phyloP scores from a whole-genome alignment of 1,284 basidiomycete species.

The Irpex sp. region DNA sequence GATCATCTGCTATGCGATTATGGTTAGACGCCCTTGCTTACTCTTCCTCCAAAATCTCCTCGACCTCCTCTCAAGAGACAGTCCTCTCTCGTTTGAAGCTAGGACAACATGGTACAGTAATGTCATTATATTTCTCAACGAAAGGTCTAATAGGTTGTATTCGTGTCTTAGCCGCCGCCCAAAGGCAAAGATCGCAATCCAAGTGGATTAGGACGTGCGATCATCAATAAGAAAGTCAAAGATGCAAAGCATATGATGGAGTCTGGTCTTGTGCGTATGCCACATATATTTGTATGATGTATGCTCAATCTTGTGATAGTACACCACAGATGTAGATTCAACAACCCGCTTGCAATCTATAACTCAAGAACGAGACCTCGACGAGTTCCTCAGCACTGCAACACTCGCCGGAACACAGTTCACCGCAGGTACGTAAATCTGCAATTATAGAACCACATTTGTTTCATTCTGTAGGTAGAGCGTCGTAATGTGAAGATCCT shows the following conservation, averaged over 20 bases:
- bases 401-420: conserved; percentile 94
- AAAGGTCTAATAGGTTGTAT: not conserved
- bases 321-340: conserved; percentile 70
- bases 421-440: conserved; percentile 73
- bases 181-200: conserved; percentile 55
- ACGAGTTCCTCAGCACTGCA: conserved; percentile 95
- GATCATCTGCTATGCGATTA: not conserved
- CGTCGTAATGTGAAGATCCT: conserved; percentile 91
- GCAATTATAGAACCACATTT: not conserved
- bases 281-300: not conserved
- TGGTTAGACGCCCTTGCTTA: conserved; percentile 1
- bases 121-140: not conserved
- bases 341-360: conserved; percentile 80
- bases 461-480: conserved; percentile 44
- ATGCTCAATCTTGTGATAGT: conserved; percentile 40
- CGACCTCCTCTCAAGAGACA: not conserved
- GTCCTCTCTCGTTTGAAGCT: not conserved
- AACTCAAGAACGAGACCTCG: conserved; percentile 94
- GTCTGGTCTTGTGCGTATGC: conserved; percentile 64
- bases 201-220: conserved; percentile 83
- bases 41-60: conserved; percentile 1
- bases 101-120: not conserved
- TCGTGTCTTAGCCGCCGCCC: conserved; percentile 30
- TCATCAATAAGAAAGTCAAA: conserved; percentile 84
- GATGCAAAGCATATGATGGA: conserved; percentile 71